Evolutionary conservation across 441 rosid species (phyloP).

Genomic region (Flueggea neowawraea): DNA sequence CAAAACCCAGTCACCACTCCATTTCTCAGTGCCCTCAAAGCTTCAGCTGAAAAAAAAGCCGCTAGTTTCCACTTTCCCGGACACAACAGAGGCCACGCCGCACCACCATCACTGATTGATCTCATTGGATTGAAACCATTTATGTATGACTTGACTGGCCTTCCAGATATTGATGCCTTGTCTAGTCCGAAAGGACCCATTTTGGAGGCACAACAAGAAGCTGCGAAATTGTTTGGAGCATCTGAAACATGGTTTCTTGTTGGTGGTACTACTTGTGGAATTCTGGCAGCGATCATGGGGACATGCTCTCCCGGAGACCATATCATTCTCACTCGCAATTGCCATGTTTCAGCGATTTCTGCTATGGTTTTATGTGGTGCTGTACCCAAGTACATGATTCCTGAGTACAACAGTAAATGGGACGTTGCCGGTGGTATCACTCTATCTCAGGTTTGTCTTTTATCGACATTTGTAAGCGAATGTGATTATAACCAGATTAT

Average conservation of each 20-base stretch:
- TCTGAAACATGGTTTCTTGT: conserved; percentile 62
- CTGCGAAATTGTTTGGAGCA: conserved; percentile 51
- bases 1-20: conserved; percentile 21
- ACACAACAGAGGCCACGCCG: conserved; percentile 57
- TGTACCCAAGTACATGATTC: no score
- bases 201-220: conserved; percentile 49
- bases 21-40: conserved; percentile 42
- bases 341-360: no score
- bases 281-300: no score
- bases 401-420: no score
- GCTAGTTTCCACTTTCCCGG: conserved; percentile 63
- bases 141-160: conserved; percentile 50
- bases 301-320: no score
- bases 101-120: conserved; percentile 39
- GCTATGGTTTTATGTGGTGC: no score
- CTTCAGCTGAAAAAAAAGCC: conserved; percentile 41
- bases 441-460: no score
- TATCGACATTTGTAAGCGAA: no score
- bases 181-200: conserved; percentile 53
- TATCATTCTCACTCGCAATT: no score
- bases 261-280: no score
- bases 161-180: conserved; percentile 53
- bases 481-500: no score
- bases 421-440: no score
- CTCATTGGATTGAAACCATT: conserved; percentile 47